Conservation (phyloP, 495 filamentous ascomycete genomes). For the Aspergillus steynii region DNA sequence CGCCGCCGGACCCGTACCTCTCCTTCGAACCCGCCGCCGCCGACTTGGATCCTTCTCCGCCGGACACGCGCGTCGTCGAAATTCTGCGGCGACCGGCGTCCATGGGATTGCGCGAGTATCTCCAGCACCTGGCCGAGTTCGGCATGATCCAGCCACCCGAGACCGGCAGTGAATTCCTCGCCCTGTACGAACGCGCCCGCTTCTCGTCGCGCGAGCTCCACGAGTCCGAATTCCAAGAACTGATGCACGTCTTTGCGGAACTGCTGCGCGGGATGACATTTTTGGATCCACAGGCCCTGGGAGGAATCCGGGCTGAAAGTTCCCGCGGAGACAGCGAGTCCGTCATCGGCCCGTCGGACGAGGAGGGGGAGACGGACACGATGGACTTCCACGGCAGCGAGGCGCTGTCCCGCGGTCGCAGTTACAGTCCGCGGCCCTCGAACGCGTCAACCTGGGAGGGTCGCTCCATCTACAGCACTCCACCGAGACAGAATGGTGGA, state of each 20-base stretch:
- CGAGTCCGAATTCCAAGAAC: slow-evolving; percentile 69
- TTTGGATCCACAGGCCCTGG: slow-evolving; percentile 51
- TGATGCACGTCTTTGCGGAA: slow-evolving; percentile 89
- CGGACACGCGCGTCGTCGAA: slow-evolving; percentile 64
- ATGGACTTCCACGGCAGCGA: slow-evolving; percentile 30
- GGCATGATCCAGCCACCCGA: slow-evolving; percentile 61
- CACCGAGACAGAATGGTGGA: slow-evolving; percentile 23
- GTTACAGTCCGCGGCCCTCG: slow-evolving; percentile 33
- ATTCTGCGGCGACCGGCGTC: slow-evolving; percentile 67
- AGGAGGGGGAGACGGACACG: slow-evolving; percentile 49
- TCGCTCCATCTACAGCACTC: slow-evolving; percentile 34
- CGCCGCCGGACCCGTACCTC: slow-evolving; percentile 59
- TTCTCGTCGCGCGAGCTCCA: slow-evolving; percentile 65
- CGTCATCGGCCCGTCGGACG: slow-evolving; percentile 44
- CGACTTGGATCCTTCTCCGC: slow-evolving; percentile 30
- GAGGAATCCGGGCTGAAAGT: slow-evolving; percentile 37
- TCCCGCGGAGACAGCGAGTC: slow-evolving; percentile 39
- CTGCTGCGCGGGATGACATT: slow-evolving; percentile 74
- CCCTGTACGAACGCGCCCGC: slow-evolving; percentile 77
- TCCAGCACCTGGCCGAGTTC: slow-evolving; percentile 66
- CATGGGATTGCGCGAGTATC: slow-evolving; percentile 81
- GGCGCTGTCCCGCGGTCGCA: slow-evolving; percentile 24
- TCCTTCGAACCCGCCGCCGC: slow-evolving; percentile 33
- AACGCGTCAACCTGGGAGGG: slow-evolving; percentile 36
- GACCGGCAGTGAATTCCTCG: slow-evolving; percentile 63